A percentile compares a stretch with the other conserved stretches of the same genome.
These are phyloP conservation scores for Porcisia deanei DNA, from an alignment of 208 protist genomes.

Conservation along the genomic window DNA sequence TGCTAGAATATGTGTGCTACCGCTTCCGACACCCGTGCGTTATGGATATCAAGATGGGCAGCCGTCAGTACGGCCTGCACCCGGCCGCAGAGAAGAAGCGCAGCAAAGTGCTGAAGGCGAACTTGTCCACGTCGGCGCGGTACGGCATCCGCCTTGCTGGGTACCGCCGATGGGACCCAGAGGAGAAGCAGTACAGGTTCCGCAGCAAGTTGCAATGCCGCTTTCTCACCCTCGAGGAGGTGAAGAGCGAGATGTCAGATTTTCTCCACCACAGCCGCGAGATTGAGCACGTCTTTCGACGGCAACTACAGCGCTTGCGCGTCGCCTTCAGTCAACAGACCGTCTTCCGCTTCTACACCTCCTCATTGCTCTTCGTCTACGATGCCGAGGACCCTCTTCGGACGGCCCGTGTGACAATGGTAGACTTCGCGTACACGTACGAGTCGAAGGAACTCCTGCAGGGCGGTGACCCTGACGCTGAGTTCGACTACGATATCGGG, in stretches of 20 bases:
- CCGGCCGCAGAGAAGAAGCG: slow-evolving; percentile 57
- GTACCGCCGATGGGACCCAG: slow-evolving; percentile 66
- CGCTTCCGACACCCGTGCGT: slow-evolving; percentile 75
- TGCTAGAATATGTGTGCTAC: slow-evolving; percentile 83
- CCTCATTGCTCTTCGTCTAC: slow-evolving; percentile 88
- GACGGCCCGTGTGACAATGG: slow-evolving; percentile 82
- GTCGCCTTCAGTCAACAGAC: slow-evolving; percentile 60
- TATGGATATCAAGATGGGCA: slow-evolving; percentile 89
- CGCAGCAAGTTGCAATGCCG: slow-evolving; percentile 68
- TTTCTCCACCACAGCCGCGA: slow-evolving; percentile 42
- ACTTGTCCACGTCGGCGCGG: slow-evolving; percentile 57
- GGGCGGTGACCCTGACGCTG: slow-evolving; percentile 61
- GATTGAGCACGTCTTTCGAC: slow-evolving; percentile 34
- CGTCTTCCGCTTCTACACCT: slow-evolving; percentile 85
- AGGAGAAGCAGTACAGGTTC: slow-evolving; percentile 44
- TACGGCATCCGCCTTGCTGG: slow-evolving; percentile 84
- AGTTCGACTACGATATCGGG: slow-evolving; percentile 63
- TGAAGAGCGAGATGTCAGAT: slow-evolving; percentile 45
- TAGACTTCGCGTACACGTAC: slow-evolving; percentile 91
- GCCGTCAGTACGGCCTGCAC: slow-evolving; percentile 82
- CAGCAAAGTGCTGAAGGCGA: slow-evolving; percentile 77
- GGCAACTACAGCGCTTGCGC: slow-evolving; percentile 57
- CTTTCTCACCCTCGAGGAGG: slow-evolving; percentile 41
- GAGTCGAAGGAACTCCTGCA: slow-evolving; percentile 62
- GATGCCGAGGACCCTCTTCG: slow-evolving; percentile 63